A percentile compares a stretch with the other conserved stretches of the same genome.
These are phyloP conservation scores for Aureobasidium melanogenum DNA, from an alignment of 2,329 filamentous ascomycete genomes.

Conservation along the genomic window DNA sequence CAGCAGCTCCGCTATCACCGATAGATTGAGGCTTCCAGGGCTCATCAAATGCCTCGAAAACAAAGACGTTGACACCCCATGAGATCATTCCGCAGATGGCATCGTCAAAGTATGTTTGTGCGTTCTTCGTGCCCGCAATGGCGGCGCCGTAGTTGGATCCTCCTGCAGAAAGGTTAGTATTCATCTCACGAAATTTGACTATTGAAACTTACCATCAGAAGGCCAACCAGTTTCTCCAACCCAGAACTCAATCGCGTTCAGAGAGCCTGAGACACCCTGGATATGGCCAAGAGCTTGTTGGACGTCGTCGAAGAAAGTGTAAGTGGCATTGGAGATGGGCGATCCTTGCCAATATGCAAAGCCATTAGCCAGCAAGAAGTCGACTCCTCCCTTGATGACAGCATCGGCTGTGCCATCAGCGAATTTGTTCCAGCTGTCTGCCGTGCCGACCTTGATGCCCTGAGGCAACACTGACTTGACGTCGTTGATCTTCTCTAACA, in stretches of 20 bases:
- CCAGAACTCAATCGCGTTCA: slow-evolving; percentile 53
- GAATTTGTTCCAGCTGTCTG: slow-evolving; percentile 66
- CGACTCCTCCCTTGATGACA: slow-evolving; percentile 51
- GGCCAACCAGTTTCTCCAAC: slow-evolving; percentile 64
- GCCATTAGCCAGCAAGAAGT: slow-evolving; percentile 58
- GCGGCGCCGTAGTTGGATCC: slow-evolving; percentile 55
- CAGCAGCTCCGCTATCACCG: slow-evolving; percentile 53
- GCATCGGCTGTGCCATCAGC: slow-evolving; percentile 59
- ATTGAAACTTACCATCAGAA: slow-evolving; percentile 31
- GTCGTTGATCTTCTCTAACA: slow-evolving; percentile 53
- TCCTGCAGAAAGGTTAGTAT: slow-evolving; percentile 19
- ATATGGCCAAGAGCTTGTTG: slow-evolving; percentile 55
- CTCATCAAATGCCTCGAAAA: slow-evolving; percentile 68
- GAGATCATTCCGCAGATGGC: slow-evolving; percentile 55
- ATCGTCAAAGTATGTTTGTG: slow-evolving; percentile 51
- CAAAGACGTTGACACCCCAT: slow-evolving; percentile 62
- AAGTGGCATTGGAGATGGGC: slow-evolving; percentile 47
- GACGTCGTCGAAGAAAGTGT: slow-evolving; percentile 60
- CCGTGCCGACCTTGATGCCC: slow-evolving; percentile 53
- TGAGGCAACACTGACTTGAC: slow-evolving; percentile 48
- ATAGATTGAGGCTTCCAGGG: slow-evolving; percentile 56
- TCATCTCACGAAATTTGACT: neutral
- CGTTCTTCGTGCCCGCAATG: slow-evolving; percentile 50
- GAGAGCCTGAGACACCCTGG: slow-evolving; percentile 47
- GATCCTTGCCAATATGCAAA: slow-evolving; percentile 67